A percentile compares a stretch with the other conserved stretches of the same genome.
Evolutionary conservation across 148 eudicot species (phyloP).

Genomic region (Silene latifolia): DNA sequence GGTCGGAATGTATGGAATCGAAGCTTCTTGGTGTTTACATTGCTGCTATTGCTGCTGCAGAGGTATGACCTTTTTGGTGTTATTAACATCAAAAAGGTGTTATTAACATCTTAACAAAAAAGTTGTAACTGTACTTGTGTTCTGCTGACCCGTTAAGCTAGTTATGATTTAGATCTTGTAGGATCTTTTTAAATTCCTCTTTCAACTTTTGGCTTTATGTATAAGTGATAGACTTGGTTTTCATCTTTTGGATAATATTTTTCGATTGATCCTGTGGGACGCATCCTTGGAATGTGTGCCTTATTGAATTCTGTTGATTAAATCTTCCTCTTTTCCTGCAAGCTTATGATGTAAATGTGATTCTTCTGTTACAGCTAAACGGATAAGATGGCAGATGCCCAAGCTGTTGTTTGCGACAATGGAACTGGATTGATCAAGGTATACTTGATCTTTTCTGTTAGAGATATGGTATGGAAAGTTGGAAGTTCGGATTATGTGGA

Average conservation of each 20-base stretch:
- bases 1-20: no score
- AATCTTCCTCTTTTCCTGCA: not conserved
- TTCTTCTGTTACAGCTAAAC: conserved; percentile 21
- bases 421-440: conserved; percentile 62
- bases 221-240: not conserved
- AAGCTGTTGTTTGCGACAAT: conserved; percentile 62
- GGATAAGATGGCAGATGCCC: conserved; percentile 51
- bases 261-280: not conserved
- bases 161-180: no score
- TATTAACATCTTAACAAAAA: no score
- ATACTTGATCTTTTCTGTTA: conserved; percentile 5
- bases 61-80: no score
- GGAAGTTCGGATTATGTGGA: not conserved
- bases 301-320: not conserved
- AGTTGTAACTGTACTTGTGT: no score
- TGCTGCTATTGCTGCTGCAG: no score
- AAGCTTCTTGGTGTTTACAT: no score
- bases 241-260: not conserved
- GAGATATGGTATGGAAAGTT: not conserved
- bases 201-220: no score
- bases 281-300: not conserved
- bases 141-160: no score
- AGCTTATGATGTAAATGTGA: not conserved
- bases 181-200: no score
- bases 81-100: no score